Conservation (phyloP, 2,329 filamentous ascomycete species). For the Aspergillus sp. region DNA sequence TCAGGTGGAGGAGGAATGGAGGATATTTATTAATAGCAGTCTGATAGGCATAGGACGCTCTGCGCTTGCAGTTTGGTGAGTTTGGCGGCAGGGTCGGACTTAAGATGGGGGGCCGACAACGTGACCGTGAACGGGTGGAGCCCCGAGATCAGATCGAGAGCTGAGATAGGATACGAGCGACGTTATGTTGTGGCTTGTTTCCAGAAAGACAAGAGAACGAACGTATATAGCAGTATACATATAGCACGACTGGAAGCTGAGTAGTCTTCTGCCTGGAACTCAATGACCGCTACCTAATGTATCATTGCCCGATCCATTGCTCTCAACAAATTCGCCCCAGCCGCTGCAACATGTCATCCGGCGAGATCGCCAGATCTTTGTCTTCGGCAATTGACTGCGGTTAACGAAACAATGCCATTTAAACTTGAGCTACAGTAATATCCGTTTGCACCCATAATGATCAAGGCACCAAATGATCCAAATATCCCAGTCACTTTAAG, state of each 20-base stretch:
- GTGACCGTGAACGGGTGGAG: constrained; percentile 19
- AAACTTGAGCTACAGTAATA: background rate
- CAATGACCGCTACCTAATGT: constrained; percentile 7
- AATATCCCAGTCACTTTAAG: background rate
- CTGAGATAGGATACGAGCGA: background rate
- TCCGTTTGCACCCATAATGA: background rate
- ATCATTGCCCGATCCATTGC: background rate
- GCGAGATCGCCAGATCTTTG: background rate
- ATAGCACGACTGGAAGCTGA: background rate
- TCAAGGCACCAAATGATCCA: background rate
- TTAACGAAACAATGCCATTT: background rate
- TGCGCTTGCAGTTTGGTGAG: constrained; percentile 6
- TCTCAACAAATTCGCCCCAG: constrained; percentile 4
- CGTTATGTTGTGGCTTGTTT: background rate
- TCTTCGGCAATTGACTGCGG: background rate
- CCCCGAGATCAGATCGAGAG: background rate
- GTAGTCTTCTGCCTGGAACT: background rate
- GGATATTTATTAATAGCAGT: constrained; percentile 24
- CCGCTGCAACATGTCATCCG: constrained; percentile 9
- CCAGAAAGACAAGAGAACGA: background rate
- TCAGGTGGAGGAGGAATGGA: constrained; percentile 17
- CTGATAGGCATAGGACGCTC: constrained; percentile 6
- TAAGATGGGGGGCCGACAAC: constrained; percentile 6
- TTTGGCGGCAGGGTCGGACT: constrained; percentile 13
- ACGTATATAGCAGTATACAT: too few species aligned